These are phyloP conservation scores for Backusella circina DNA, from an alignment of 192 early-diverging fungal species.

Conservation along the genomic window DNA sequence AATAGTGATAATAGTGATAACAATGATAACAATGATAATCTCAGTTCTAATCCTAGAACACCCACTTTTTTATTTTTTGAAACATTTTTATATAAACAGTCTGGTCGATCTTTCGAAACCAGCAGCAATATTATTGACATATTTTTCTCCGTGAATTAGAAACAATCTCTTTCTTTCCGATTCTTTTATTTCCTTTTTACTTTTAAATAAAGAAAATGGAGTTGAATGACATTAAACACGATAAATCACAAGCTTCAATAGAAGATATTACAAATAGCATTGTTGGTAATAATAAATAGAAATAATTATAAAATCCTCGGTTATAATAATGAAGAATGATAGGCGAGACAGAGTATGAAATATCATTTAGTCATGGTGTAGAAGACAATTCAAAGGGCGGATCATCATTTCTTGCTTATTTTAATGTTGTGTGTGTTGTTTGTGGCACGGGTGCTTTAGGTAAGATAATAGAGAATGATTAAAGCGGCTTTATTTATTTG, in stretches of 20 bases:
- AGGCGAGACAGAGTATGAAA: slow-evolving; percentile 1
- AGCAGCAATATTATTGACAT: not conserved
- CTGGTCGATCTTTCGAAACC: not conserved
- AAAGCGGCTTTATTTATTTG: no score
- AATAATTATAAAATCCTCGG: not conserved
- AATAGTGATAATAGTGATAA: not conserved
- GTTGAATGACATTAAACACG: not conserved
- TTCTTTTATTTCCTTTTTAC: not conserved
- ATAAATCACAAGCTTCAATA: not conserved
- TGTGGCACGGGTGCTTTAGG: slow-evolving; percentile 72
- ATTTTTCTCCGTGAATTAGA: not conserved
- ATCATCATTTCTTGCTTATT: slow-evolving; percentile 48
- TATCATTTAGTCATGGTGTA: slow-evolving; percentile 16
- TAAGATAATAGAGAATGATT: no score
- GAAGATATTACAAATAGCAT: not conserved
- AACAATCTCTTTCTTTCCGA: not conserved
- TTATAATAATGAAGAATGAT: not conserved
- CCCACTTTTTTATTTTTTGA: not conserved
- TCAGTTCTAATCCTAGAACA: not conserved
- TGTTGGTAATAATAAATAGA: not conserved
- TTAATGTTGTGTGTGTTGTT: slow-evolving; percentile 67
- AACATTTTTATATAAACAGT: not conserved
- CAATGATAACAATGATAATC: no score
- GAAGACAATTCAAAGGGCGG: slow-evolving; percentile 26
- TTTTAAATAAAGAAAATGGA: not conserved